Evolutionary conservation across 306 rosid genomes (phyloP).

Genomic region (Mucuna pruriens): DNA sequence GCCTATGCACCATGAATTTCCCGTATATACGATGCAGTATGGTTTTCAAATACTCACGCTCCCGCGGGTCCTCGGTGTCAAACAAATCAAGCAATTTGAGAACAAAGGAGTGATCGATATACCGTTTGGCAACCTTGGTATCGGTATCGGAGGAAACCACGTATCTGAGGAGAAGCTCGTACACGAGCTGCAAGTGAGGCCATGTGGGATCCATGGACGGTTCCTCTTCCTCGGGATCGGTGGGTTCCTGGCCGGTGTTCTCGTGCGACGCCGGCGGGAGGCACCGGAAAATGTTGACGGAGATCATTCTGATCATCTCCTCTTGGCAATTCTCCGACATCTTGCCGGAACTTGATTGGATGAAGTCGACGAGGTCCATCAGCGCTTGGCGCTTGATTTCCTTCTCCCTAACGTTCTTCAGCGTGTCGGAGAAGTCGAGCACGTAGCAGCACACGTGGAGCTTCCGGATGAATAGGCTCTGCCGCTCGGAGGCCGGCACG

Average conservation of each 20-base stretch:
- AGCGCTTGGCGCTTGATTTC: slow-evolving; percentile 87
- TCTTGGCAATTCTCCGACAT: slow-evolving; percentile 85
- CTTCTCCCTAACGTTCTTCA: slow-evolving; percentile 77
- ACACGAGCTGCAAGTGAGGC: slow-evolving; percentile 95
- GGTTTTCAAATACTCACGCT: slow-evolving; percentile 95
- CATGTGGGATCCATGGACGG: slow-evolving; percentile 82
- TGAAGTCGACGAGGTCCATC: slow-evolving; percentile 84
- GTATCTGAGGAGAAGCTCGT: slow-evolving; percentile 87
- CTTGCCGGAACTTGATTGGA: slow-evolving; percentile 92
- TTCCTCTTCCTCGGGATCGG: slow-evolving; percentile 93
- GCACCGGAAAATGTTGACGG: slow-evolving; percentile 84
- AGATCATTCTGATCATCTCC: slow-evolving; percentile 89
- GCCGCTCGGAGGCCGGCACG: slow-evolving; percentile 67
- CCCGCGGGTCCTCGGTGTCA: slow-evolving; percentile 89
- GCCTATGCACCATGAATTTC: slow-evolving; percentile 99
- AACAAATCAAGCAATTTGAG: slow-evolving; percentile 85
- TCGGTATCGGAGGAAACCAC: slow-evolving; percentile 93
- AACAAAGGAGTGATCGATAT: slow-evolving; percentile 93
- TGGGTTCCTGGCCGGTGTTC: slow-evolving; percentile 75
- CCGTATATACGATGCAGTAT: slow-evolving; percentile 95
- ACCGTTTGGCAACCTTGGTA: slow-evolving; percentile 87
- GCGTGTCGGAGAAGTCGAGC: slow-evolving; percentile 76
- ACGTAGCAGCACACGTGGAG: slow-evolving; percentile 70
- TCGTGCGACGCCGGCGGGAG: slow-evolving; percentile 89
- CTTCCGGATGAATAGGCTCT: slow-evolving; percentile 68